Evolutionary conservation across 768 basidiomycete genomes (phyloP), one percentile per base, ranked within the genome.

Genomic region (Amanita rimosa): DNA sequence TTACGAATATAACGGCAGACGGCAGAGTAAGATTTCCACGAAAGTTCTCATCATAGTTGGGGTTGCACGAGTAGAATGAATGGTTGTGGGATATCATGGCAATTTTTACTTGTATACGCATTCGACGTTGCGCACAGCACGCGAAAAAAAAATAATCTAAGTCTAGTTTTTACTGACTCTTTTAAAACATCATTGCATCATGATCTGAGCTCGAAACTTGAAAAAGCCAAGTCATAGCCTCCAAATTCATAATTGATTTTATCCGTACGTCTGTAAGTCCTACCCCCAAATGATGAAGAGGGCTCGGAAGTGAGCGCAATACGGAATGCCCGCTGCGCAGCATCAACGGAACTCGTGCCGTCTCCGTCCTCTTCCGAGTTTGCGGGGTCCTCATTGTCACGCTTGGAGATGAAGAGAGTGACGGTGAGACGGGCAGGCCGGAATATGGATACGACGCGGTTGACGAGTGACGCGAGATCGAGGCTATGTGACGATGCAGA

Each of bases 241-340:
- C 88, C 87, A 62, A 97, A 92, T 64, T 95, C 93, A 70, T 99
- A 99, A 63, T 95, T 91, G 64, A 99, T 98, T 67, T 95, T 90
- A 70, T 98, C 96, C 44, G 88, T 94, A 55, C 93, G 72, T 56
- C 71, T 79, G 66, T 94, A 98, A 11, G 58, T 64, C 54, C 58
- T 42, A 24, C 48, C 48, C 55, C 22, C 44, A 24, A 46, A 53
- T 21, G 44, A 33, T 1, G 43, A 34, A 4, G 26, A 33, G 1
- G 36, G 17, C 26, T 55, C 55, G 9, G 64, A 61, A 50, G 69
- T 71, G 55, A 81, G 70, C 8, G 92, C 90, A 35, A 64, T 63
- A 64, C 74, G 81, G 68, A 89, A 90, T 16, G 78, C 81, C 53
- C 69, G 72, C 65, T 88, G 89, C 13, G 81, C 85, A 10, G 74